phyloP scores from a whole-genome alignment of 768 basidiomycete genomes.

The Basidioascus undulatus region DNA sequence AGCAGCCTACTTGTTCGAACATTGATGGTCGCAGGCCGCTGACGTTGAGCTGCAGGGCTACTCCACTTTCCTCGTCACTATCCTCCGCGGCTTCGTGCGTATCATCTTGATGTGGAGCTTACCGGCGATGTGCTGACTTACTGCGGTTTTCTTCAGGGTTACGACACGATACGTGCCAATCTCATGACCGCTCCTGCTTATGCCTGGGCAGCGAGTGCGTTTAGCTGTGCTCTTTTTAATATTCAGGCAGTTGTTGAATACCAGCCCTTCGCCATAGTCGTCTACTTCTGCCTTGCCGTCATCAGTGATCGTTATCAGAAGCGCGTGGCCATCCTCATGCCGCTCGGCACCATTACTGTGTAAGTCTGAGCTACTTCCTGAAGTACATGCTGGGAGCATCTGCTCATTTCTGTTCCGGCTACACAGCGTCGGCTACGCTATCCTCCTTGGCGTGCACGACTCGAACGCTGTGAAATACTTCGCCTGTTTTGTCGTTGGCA shows the following conservation, averaged over 20 bases:
- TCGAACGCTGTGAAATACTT: constrained; percentile 2
- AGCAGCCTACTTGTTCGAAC: no score
- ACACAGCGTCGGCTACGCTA: constrained; percentile 4
- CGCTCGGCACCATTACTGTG: constrained; percentile 1
- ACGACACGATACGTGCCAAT: constrained; percentile 2
- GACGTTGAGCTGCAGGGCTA: no score
- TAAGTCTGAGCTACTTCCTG: neutral
- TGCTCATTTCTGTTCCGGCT: neutral
- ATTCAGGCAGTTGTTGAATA: no score
- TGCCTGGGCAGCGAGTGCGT: constrained; percentile 1
- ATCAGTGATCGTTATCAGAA: constrained; percentile 1
- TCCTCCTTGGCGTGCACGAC: constrained; percentile 1
- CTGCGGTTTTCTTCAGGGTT: no score
- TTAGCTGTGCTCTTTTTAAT: no score
- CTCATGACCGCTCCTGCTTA: constrained; percentile 5
- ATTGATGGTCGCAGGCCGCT: no score
- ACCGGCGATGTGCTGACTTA: no score
- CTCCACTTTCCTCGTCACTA: constrained; percentile 6
- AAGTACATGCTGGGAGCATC: neutral
- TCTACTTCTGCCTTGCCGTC: constrained; percentile 1
- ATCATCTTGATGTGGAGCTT: no score
- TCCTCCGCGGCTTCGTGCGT: neutral
- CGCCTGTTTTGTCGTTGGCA: constrained; percentile 4
- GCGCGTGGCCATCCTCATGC: constrained; percentile 5
- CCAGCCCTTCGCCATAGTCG: no score